Percentiles rank a stretch among this genome's conserved stretches.
Conservation (phyloP, 2,329 filamentous ascomycete species). For the Diaporthe sp. region DNA sequence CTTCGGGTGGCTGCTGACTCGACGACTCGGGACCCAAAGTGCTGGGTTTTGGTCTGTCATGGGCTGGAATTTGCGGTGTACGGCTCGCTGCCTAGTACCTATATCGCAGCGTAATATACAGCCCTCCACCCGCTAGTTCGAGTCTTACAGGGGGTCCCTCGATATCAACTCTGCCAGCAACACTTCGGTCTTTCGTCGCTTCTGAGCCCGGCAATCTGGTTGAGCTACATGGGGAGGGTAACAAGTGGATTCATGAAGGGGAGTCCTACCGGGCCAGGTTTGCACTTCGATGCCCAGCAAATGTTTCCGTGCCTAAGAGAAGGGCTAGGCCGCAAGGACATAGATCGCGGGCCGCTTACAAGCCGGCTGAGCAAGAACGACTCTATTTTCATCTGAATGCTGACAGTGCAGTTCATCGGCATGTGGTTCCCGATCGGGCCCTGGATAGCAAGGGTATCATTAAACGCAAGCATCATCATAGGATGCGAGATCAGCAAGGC, state of each 20-base stretch:
- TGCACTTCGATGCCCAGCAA: background rate
- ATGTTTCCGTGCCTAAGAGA: background rate
- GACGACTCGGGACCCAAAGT: conserved; percentile 38
- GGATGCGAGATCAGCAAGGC: conserved; percentile 28
- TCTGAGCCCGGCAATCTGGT: conserved; percentile 17
- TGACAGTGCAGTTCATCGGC: conserved; percentile 23
- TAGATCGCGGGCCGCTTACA: background rate
- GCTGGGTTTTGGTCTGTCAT: conserved; percentile 39
- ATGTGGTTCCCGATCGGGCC: background rate
- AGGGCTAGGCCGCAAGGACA: background rate
- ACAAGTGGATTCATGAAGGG: conserved; percentile 9
- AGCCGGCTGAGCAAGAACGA: background rate
- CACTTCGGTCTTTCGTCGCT: background rate
- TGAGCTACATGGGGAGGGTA: conserved; percentile 4
- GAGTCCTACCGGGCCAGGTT: background rate
- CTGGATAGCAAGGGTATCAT: background rate
- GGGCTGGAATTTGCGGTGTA: conserved; percentile 37
- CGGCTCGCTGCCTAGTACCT: conserved; percentile 12
- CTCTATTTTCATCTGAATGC: conserved; percentile 31
- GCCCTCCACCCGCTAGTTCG: conserved; percentile 7
- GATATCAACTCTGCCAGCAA: conserved; percentile 14
- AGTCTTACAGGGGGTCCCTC: conserved; percentile 6
- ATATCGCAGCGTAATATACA: conserved; percentile 35
- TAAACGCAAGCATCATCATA: conserved; percentile 27
- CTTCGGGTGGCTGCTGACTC: conserved; percentile 42